These are phyloP conservation scores for Wickerhamiella spandovensis DNA, from an alignment of 805 yeast species.

Conservation along the genomic window DNA sequence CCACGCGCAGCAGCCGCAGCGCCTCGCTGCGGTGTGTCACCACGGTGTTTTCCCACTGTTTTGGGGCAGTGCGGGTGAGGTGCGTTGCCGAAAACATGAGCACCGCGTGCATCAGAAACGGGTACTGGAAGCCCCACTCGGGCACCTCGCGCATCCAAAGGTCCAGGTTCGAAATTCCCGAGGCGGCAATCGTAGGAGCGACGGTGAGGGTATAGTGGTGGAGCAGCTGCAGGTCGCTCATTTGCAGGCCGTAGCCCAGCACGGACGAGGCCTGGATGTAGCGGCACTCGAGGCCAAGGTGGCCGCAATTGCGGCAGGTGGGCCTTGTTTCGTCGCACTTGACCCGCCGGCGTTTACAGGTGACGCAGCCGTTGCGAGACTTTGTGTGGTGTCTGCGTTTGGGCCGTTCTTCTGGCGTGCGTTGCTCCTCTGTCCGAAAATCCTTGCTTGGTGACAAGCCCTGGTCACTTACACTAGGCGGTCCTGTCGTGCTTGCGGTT, in stretches of 20 bases:
- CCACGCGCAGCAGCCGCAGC: conserved; percentile 62
- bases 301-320: conserved; percentile 59
- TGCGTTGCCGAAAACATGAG: conserved; percentile 90
- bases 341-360: conserved; percentile 80
- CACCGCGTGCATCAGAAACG: conserved; percentile 84
- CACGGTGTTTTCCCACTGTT: conserved; percentile 28
- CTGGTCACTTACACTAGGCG: background rate
- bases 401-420: conserved; percentile 3
- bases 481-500: background rate
- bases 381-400: conserved; percentile 84
- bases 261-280: conserved; percentile 30
- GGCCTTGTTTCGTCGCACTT: conserved; percentile 88
- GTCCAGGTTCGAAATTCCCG: conserved; percentile 74
- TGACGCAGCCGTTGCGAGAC: conserved; percentile 76
- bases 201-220: conserved; percentile 79
- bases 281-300: conserved; percentile 67
- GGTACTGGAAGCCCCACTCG: conserved; percentile 71
- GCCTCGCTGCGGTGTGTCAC: conserved; percentile 85
- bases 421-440: background rate
- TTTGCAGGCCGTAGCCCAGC: conserved; percentile 33
- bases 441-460: background rate
- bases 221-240: conserved; percentile 69
- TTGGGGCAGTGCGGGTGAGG: conserved; percentile 60
- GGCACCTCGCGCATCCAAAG: conserved; percentile 88
- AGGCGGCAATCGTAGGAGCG: conserved; percentile 75